Evolutionary conservation across 176 grass and related monocot species (phyloP).

Genomic region (Triticum turgidum): DNA sequence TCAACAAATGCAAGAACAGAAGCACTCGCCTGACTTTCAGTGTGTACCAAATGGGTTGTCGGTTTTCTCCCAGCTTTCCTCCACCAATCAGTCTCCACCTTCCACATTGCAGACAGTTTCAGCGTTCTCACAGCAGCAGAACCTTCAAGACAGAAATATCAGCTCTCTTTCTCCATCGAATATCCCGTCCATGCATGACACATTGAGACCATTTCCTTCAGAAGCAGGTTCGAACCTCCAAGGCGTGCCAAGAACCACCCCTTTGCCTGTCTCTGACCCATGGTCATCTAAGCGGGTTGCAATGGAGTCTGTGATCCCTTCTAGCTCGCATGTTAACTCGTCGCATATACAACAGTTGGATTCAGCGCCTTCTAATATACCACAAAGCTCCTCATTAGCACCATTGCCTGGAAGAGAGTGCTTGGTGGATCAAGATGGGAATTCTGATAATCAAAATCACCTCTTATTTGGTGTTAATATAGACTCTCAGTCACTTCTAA

Average conservation of each 20-base stretch:
- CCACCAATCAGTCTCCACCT: constrained; percentile 37
- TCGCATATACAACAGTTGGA: constrained; percentile 55
- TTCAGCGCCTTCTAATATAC: constrained; percentile 32
- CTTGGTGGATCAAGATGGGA: constrained; percentile 55
- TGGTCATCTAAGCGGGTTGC: constrained; percentile 76
- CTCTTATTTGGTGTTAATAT: constrained; percentile 79
- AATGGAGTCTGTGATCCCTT: constrained; percentile 56
- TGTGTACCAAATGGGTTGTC: constrained; percentile 39
- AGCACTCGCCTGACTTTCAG: constrained; percentile 34
- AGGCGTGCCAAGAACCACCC: constrained; percentile 52
- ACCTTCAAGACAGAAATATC: constrained; percentile 52
- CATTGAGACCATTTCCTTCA: constrained; percentile 46
- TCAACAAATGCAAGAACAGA: constrained; percentile 72
- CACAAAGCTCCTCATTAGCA: constrained; percentile 54
- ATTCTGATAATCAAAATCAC: constrained; percentile 63
- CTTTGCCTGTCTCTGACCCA: constrained; percentile 41
- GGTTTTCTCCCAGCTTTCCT: constrained; percentile 41
- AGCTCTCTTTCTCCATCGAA: constrained; percentile 41
- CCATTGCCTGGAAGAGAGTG: constrained; percentile 72
- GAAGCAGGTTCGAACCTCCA: constrained; percentile 52
- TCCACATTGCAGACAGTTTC: constrained; percentile 43
- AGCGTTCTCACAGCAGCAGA: constrained; percentile 60
- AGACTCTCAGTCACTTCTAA: constrained; percentile 77
- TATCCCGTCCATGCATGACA: constrained; percentile 45
- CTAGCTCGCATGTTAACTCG: constrained; percentile 32